phyloP scores from a whole-genome alignment of 495 filamentous ascomycete species.

The Aspergillus kassunensis region DNA sequence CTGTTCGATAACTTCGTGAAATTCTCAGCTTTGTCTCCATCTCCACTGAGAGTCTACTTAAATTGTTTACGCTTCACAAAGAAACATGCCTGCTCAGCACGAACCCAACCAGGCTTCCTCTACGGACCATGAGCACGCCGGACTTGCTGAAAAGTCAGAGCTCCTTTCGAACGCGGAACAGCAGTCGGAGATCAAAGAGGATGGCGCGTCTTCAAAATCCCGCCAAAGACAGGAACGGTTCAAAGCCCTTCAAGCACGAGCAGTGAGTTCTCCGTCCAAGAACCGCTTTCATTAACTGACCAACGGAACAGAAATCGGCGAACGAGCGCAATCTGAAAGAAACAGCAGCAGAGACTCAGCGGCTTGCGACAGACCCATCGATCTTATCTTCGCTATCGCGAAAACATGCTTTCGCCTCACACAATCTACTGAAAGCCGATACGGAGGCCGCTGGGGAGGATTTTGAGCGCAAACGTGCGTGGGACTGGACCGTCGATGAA shows the following conservation, averaged over 20 bases:
- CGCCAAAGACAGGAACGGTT: constrained; percentile 50
- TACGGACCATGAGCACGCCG: neutral
- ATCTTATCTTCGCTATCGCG: constrained; percentile 68
- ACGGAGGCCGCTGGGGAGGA: constrained; percentile 79
- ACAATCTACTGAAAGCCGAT: constrained; percentile 92
- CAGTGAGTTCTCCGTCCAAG: constrained; percentile 37
- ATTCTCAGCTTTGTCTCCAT: no score
- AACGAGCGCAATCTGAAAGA: constrained; percentile 77
- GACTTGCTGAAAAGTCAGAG: neutral
- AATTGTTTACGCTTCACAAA: no score
- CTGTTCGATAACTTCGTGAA: no score
- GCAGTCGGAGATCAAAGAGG: constrained; percentile 19
- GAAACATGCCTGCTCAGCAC: constrained; percentile 12
- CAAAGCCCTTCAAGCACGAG: constrained; percentile 79
- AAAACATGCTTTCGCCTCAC: constrained; percentile 78
- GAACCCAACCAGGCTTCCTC: neutral
- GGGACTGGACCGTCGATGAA: constrained; percentile 98
- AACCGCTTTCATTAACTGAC: constrained; percentile 16
- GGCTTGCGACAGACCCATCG: constrained; percentile 69
- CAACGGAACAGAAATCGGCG: constrained; percentile 56
- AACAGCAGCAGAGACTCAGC: constrained; percentile 76
- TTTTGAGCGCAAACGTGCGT: constrained; percentile 95
- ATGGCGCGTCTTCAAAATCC: constrained; percentile 30
- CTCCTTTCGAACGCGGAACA: constrained; percentile 2
- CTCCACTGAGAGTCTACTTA: no score